phyloP scores from a whole-genome alignment of 208 protist genomes.

The Crithidia sp. region DNA sequence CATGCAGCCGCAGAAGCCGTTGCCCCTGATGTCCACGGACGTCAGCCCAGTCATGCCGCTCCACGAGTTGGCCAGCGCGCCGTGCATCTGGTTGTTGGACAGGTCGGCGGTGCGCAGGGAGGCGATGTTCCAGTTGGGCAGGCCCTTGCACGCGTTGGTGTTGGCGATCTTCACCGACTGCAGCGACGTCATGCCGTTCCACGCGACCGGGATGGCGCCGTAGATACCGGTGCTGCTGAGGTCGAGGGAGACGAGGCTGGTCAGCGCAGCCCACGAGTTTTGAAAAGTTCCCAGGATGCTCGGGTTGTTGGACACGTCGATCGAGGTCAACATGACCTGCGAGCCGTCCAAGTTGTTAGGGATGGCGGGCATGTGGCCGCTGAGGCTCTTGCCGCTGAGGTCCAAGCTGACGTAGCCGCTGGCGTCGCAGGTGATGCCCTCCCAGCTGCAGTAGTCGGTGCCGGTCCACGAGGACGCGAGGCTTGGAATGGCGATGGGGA shows the following conservation, averaged over 20 bases:
- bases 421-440: conserved; percentile 17
- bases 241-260: neutral
- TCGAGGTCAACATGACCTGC: conserved; percentile 1
- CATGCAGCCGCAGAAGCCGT: conserved; percentile 23
- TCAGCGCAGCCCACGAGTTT: neutral
- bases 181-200: neutral
- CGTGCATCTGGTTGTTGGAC: conserved; percentile 24
- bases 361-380: neutral
- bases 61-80: conserved; percentile 21
- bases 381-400: conserved; percentile 14
- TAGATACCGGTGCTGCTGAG: conserved; percentile 7
- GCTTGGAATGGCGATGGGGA: neutral
- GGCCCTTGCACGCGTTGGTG: conserved; percentile 5
- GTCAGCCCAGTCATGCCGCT: conserved; percentile 11
- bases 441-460: conserved; percentile 11
- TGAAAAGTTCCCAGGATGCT: neutral
- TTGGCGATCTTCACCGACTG: neutral
- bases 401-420: conserved; percentile 17
- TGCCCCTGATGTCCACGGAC: conserved; percentile 26
- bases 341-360: neutral
- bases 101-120: conserved; percentile 20
- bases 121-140: conserved; percentile 26
- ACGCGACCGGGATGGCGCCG: conserved; percentile 14
- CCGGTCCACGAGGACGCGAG: neutral
- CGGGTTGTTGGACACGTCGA: conserved; percentile 25